These are phyloP conservation scores for Termitomyces sp. DNA, from an alignment of 768 basidiomycete genomes.

Conservation along the genomic window DNA sequence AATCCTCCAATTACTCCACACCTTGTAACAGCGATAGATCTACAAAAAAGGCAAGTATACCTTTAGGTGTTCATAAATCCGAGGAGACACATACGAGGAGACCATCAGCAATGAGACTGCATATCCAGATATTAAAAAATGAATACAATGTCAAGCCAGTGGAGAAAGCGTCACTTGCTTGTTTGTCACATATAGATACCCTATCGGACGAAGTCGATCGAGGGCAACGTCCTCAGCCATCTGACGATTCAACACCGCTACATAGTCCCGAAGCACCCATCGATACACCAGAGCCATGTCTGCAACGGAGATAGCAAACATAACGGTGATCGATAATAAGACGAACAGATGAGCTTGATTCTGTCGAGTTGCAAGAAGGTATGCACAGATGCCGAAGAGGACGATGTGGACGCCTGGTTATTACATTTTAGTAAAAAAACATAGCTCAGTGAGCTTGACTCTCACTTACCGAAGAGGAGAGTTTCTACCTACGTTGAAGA, in stretches of 20 bases:
- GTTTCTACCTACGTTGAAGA: background rate
- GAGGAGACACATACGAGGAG: background rate
- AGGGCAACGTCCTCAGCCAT: background rate
- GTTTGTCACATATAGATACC: conserved; percentile 1
- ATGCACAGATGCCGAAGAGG: background rate
- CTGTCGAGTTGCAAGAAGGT: background rate
- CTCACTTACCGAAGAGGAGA: background rate
- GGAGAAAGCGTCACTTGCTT: background rate
- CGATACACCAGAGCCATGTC: background rate
- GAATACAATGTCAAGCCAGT: background rate
- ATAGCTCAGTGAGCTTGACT: background rate
- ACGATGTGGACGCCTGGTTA: background rate
- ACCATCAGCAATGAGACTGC: background rate
- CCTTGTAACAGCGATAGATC: background rate
- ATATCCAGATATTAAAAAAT: background rate
- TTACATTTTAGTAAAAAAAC: background rate
- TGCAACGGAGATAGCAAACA: background rate
- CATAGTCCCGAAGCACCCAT: background rate
- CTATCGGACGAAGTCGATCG: background rate
- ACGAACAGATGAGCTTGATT: background rate
- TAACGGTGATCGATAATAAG: background rate
- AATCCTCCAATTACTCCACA: background rate
- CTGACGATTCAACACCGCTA: background rate
- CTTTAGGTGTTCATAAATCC: background rate
- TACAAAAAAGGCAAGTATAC: background rate